These are phyloP conservation scores for Luffa aegyptiaca DNA, from an alignment of 306 rosid genomes.

Conservation along the genomic window DNA sequence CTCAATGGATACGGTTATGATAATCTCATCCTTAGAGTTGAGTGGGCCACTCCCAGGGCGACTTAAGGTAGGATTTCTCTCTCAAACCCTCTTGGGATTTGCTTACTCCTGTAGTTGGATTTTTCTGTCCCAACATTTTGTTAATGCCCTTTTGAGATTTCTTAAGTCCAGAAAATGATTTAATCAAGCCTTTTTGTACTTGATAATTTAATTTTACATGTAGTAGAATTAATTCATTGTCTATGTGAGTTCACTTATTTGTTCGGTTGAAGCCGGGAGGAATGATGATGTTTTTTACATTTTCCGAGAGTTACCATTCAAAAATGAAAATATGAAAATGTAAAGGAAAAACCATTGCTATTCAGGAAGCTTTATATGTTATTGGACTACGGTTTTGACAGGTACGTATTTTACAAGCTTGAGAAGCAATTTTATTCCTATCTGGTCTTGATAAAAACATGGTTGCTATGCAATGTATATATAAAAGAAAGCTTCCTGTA, in stretches of 20 bases:
- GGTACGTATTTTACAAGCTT: background rate
- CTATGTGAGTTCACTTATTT: background rate
- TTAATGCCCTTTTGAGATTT: background rate
- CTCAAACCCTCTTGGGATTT: background rate
- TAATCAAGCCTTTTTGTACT: background rate
- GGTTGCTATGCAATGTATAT: background rate
- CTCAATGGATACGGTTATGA: conserved; percentile 93
- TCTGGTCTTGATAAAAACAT: background rate
- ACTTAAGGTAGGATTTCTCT: conserved; percentile 18
- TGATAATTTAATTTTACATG: background rate
- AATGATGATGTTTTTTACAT: background rate
- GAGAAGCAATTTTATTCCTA: background rate
- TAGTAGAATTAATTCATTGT: background rate
- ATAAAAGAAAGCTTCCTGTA: background rate
- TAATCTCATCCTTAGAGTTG: conserved; percentile 61
- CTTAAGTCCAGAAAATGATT: background rate
- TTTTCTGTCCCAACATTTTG: conserved; percentile 3
- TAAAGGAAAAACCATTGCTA: background rate
- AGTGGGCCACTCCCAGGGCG: conserved; percentile 61
- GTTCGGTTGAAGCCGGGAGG: background rate
- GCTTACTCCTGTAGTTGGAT: background rate
- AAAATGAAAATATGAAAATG: background rate
- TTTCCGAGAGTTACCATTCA: background rate
- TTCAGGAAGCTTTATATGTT: background rate
- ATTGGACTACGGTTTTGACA: background rate